Evolutionary conservation across 306 rosid species (phyloP).

Genomic region (Vigna hirtella): DNA sequence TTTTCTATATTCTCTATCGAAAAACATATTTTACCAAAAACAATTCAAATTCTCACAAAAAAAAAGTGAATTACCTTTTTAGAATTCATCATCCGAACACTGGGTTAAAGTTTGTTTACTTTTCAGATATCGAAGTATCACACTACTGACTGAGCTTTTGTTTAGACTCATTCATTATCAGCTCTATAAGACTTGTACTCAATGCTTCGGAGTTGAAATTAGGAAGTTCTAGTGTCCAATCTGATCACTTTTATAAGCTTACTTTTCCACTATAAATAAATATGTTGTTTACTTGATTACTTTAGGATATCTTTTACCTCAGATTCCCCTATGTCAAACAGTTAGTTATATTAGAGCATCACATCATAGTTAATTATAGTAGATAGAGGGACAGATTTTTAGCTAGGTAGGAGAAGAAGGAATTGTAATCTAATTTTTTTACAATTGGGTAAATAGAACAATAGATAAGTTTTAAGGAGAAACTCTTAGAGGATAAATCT

Average conservation of each 20-base stretch:
- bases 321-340: not conserved
- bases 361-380: too few species aligned
- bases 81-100: too few species aligned
- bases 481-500: too few species aligned
- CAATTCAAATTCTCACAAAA: too few species aligned
- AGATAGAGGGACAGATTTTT: too few species aligned
- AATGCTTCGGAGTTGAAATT: conserved; percentile 21
- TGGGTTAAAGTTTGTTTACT: not conserved
- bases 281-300: conserved; percentile 15
- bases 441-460: not conserved
- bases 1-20: too few species aligned
- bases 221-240: conserved; percentile 14
- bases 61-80: too few species aligned
- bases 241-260: conserved; percentile 21
- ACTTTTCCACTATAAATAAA: not conserved
- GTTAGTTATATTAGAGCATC: too few species aligned
- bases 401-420: not conserved
- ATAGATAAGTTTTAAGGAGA: not conserved
- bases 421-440: not conserved
- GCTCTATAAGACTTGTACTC: conserved; percentile 16
- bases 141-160: conserved; percentile 32
- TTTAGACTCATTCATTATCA: conserved; percentile 15
- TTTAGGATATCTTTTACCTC: not conserved
- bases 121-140: not conserved
- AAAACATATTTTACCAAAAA: too few species aligned